A percentile compares a stretch with the other conserved stretches of the same genome.
phyloP scores from a whole-genome alignment of 2,329 filamentous ascomycete genomes.

The Alternaria atra region DNA sequence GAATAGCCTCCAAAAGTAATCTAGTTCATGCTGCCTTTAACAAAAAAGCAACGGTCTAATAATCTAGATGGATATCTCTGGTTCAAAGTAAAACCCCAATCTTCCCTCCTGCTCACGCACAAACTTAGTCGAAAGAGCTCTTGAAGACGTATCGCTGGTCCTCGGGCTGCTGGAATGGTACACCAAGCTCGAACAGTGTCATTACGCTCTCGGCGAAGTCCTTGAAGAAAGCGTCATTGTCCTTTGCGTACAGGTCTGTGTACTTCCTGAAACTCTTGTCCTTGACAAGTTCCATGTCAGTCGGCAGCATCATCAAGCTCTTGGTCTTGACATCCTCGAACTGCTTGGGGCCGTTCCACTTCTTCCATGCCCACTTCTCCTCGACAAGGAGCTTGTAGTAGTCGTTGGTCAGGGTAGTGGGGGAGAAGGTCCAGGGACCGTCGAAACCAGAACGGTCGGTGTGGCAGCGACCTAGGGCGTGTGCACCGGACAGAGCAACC shows the following conservation, averaged over 20 bases:
- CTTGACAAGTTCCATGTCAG: conserved; percentile 85
- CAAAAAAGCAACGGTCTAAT: conserved; percentile 27
- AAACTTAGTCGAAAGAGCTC: conserved; percentile 52
- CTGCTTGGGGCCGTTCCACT: conserved; percentile 93
- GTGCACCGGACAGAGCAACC: conserved; percentile 85
- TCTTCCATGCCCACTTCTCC: conserved; percentile 97
- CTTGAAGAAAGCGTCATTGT: conserved; percentile 90
- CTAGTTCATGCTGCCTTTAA: background rate
- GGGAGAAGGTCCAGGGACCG: conserved; percentile 85
- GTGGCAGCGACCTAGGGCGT: conserved; percentile 87
- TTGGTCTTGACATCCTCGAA: conserved; percentile 89
- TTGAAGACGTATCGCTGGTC: conserved; percentile 58
- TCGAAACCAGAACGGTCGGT: conserved; percentile 85
- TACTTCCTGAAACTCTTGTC: conserved; percentile 85
- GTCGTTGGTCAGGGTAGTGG: conserved; percentile 87
- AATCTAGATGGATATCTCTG: conserved; percentile 46
- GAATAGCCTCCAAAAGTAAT: background rate
- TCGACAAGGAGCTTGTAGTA: conserved; percentile 87
- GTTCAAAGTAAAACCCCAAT: conserved; percentile 22
- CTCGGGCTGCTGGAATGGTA: conserved; percentile 74
- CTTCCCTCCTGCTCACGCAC: background rate
- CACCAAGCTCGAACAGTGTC: conserved; percentile 92
- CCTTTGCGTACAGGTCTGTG: conserved; percentile 89
- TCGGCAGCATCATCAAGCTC: conserved; percentile 95
- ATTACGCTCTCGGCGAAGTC: conserved; percentile 83